Evolutionary conservation across 768 basidiomycete genomes (phyloP), one percentile per base, ranked within the genome.

Genomic region (Butyriboletus loyo): DNA sequence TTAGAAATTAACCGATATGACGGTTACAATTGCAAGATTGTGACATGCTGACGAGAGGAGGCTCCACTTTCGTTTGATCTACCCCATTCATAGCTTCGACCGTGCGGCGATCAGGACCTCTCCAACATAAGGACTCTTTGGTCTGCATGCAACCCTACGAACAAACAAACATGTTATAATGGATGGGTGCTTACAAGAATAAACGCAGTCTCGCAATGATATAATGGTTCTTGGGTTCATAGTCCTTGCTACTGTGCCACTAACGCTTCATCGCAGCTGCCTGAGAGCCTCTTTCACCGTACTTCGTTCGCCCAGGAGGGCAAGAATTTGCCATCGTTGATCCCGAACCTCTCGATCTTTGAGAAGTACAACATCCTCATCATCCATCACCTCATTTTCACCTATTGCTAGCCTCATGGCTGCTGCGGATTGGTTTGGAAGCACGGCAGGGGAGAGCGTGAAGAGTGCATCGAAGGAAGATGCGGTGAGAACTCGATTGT

Each of bases 361-460:
- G 38, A 87, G 68, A 15, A 84, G 62, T 5, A 71, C 66, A 22
- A 79, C 63, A 50, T 83, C 77, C 54, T 79, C 76, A 43, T 78
- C 76, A 22, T 79, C 64, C 30, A 69, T 59, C 17, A 63, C 56
- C 27, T 81, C 78, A 28, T 78, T 77, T 25, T 80, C 81, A 14
- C 82, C 80, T 40, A 79, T 63, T 9, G 84, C 79, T 19, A 91
- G 74, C 15, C 82, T 82, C 80, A 84, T 82, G 14, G 88, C 89
- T 19, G 87, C 82, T 11, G 89, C 89, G 30, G 86, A 87, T 51
- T 80, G 81, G 62, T 89, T 87, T 11, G 89, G 89, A n/a, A 92
- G 74, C 34, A 86, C 82, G 17, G 87, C 78, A 19, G 89, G 89
- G 7, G 86, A 81, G 19, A 92, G 64, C 1, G 87, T 88, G 70